Base-by-base conservation (phyloP, 179 eudicot species). In the Carnegiea gigantea region DNA sequence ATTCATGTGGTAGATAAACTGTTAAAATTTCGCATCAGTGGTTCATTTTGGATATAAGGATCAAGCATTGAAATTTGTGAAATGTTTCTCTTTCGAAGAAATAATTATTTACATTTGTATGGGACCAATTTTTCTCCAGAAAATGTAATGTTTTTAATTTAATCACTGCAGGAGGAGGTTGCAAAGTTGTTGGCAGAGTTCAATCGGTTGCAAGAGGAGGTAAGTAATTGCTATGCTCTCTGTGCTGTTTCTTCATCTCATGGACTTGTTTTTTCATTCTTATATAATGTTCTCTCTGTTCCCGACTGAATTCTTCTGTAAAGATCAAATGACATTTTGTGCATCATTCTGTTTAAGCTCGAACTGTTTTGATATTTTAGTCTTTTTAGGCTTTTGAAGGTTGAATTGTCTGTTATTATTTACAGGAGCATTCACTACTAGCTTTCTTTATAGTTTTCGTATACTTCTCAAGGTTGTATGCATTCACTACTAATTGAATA, bases 161-260 rank as follows among this genome's bases (percentile, higher is more conserved):
- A 38, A 78, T 53, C 81, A 20, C 53, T 81, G 79, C 97, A 97
- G 99, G 97, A 88, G 68, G 98, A 95, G 87, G 14, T 93, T 49
- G 84, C 88, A 48, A 89, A 87, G 83, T 86, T 95, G 84, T 77
- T 49, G 26, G 90, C 87, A 71, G 92, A 93, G 77, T 89, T 97
- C 77, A 78, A 12, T 36, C 91, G 77, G 80, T 80, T 97, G 89
- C 92, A 84, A 75, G 91, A 83, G 80, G 81, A 72, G 98, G 98
- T 95, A 82, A 51, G 20, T 11, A 71, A 46, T 67, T 76, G 62
- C n/a, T 75, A 11, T 81, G 59, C 49, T 46, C 23, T 46, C 43
- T 76, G 21, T 79, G 77, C 26, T 36, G 24, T 77, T 33, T 73
- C 60, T 77, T 44, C 75, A 30, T 82, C 51, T 81, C 64, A 65